phyloP scores from a whole-genome alignment of 257 asterid genomes.

The Capsicum chinense region DNA sequence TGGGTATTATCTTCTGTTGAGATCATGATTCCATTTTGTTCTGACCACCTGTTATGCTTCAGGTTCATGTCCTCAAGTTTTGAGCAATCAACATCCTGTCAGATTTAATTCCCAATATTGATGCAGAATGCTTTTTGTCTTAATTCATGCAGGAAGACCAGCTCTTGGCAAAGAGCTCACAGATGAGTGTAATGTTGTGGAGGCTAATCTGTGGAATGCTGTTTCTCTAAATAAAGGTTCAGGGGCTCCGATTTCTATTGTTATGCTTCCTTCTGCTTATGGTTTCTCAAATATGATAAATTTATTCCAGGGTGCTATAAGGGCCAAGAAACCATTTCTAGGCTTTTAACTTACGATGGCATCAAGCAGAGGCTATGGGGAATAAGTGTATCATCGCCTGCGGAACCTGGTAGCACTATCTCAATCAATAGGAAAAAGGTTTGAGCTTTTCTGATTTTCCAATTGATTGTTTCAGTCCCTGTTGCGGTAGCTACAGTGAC shows the following conservation, averaged over 20 bases:
- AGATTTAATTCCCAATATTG: conserved; percentile 11
- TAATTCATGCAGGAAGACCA: conserved; percentile 76
- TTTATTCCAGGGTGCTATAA: conserved; percentile 80
- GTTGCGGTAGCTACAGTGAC: not conserved
- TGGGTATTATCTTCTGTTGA: conserved; percentile 6
- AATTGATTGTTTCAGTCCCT: not conserved
- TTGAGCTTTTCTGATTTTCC: not conserved
- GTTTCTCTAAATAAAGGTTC: conserved; percentile 88
- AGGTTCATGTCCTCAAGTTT: conserved; percentile 24
- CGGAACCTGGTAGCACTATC: conserved; percentile 74
- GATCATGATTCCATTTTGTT: not conserved
- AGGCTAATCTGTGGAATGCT: conserved; percentile 93
- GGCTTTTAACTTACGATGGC: conserved; percentile 93
- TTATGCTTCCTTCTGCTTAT: conserved; percentile 4
- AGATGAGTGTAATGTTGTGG: conserved; percentile 85
- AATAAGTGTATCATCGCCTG: conserved; percentile 66
- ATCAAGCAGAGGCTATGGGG: conserved; percentile 94
- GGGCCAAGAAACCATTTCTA: conserved; percentile 96
- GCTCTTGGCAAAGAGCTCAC: conserved; percentile 93
- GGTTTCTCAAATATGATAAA: conserved; percentile 29
- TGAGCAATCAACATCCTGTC: not conserved
- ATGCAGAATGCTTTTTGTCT: conserved; percentile 26
- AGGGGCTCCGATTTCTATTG: not conserved
- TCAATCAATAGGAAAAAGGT: conserved; percentile 85
- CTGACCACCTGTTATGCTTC: conserved; percentile 3